Evolutionary conservation across 1,284 basidiomycete genomes (phyloP).

Genomic region (Apiotrichum laibachii): DNA sequence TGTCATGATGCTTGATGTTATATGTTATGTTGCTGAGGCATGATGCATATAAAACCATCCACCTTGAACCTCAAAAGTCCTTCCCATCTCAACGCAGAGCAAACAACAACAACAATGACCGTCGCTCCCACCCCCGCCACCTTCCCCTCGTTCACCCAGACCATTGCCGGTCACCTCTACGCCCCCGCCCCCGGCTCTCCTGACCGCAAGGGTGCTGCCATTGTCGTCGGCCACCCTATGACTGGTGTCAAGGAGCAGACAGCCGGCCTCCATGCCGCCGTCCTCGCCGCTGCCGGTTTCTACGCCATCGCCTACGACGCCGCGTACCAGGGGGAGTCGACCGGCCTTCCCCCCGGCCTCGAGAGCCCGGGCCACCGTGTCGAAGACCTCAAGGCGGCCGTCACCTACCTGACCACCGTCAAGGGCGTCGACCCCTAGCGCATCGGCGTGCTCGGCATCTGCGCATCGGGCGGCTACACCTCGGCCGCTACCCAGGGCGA

Average conservation of each 20-base stretch:
- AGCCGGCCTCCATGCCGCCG: conserved; percentile 5
- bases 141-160: too few species aligned
- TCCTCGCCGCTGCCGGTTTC: conserved; percentile 6
- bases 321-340: conserved; percentile 8
- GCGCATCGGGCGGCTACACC: conserved; percentile 11
- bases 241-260: conserved; percentile 17
- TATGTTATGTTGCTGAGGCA: too few species aligned
- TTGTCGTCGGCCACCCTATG: conserved; percentile 9
- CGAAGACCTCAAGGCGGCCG: conserved; percentile 5
- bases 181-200: too few species aligned
- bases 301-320: conserved; percentile 13
- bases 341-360: conserved; percentile 8
- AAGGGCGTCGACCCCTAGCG: conserved; percentile 11
- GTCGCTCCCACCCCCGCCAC: too few species aligned
- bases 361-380: conserved; percentile 13
- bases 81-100: too few species aligned
- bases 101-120: too few species aligned
- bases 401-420: conserved; percentile 14
- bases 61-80: too few species aligned
- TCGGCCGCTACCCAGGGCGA: conserved; percentile 12
- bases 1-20: too few species aligned
- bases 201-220: conserved; percentile 9
- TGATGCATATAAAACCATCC: too few species aligned
- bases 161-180: too few species aligned
- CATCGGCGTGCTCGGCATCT: conserved; percentile 12